Conservation (phyloP, 345 rosid genomes). For the Dipteronia dyeriana region DNA sequence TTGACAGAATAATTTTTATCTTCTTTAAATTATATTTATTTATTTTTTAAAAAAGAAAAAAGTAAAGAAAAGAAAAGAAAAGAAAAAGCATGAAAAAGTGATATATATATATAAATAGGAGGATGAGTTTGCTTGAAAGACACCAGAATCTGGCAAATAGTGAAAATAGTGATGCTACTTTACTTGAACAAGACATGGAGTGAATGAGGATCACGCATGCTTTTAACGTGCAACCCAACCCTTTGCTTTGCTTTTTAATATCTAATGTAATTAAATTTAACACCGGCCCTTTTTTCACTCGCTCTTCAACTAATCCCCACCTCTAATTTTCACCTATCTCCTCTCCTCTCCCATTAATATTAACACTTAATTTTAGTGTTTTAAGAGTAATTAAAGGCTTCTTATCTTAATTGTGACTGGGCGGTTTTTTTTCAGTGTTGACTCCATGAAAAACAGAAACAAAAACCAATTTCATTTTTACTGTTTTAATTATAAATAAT, state of each 20-base stretch:
- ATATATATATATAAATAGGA: too few species aligned
- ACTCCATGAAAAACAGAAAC: constrained; percentile 5
- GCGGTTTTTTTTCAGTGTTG: constrained; percentile 32
- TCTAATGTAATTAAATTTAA: too few species aligned
- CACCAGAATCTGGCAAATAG: constrained; percentile 24
- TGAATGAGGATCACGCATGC: constrained; percentile 33
- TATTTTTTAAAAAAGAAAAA: too few species aligned
- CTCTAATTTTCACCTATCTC: constrained; percentile 23
- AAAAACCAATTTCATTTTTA: background rate
- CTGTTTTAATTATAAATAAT: background rate
- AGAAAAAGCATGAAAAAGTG: background rate
- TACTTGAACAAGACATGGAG: constrained; percentile 37
- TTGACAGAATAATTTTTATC: background rate
- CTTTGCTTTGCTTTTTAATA: constrained; percentile 28
- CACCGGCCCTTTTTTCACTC: constrained; percentile 12
- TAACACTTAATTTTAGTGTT: background rate
- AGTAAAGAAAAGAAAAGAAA: background rate
- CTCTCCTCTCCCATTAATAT: too few species aligned
- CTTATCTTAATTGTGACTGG: constrained; percentile 18
- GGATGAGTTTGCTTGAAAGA: constrained; percentile 35
- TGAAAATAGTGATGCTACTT: constrained; percentile 20
- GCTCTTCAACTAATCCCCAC: constrained; percentile 14
- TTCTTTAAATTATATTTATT: background rate
- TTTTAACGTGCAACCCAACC: constrained; percentile 35
- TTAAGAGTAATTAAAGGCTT: background rate